Evolutionary conservation across 768 basidiomycete genomes (phyloP).

Genomic region (Lentinula guzmanii): DNA sequence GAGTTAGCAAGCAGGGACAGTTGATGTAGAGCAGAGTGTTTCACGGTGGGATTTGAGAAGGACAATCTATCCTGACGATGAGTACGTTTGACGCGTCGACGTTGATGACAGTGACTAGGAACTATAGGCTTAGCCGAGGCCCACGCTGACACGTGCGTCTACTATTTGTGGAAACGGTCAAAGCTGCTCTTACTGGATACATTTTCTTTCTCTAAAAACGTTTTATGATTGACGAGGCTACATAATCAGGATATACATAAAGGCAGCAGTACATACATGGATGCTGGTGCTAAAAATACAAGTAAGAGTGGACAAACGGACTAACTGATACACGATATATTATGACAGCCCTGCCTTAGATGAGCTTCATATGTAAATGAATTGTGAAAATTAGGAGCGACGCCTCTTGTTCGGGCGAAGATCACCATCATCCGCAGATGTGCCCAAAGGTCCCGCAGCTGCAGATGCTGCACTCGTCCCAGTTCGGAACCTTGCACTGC

Average conservation of each 20-base stretch:
- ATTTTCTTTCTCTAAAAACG: background rate
- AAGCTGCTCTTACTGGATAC: background rate
- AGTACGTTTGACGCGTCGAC: too few species aligned
- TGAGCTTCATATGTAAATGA: too few species aligned
- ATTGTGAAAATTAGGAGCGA: background rate
- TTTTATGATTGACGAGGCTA: background rate
- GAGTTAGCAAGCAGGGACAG: too few species aligned
- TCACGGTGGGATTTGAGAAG: too few species aligned
- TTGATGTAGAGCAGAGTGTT: too few species aligned
- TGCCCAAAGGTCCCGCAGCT: background rate
- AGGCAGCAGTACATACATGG: background rate
- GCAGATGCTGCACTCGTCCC: background rate
- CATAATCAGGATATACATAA: background rate
- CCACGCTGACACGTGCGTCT: too few species aligned
- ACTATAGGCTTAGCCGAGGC: too few species aligned
- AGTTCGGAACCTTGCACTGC: background rate
- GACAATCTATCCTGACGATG: too few species aligned
- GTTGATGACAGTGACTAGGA: too few species aligned
- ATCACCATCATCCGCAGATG: background rate
- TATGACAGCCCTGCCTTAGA: too few species aligned
- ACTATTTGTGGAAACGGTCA: too few species aligned
- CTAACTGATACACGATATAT: background rate
- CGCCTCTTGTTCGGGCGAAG: background rate
- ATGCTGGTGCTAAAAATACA: background rate
- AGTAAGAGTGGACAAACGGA: background rate